These are phyloP conservation scores for Silene conica DNA, from an alignment of 148 eudicot species.

Conservation along the genomic window DNA sequence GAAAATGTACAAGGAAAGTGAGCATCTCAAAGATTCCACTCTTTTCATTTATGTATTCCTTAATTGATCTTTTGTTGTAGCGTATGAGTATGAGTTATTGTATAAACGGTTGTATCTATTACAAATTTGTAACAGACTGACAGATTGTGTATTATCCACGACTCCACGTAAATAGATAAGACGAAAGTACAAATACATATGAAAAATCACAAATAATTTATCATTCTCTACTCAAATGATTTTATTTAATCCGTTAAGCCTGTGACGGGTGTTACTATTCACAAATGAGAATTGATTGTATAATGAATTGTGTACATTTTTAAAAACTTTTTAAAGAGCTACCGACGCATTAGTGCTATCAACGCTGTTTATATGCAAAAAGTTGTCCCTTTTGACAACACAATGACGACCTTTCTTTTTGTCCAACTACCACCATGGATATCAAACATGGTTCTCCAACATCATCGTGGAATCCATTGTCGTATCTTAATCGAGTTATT, in stretches of 20 bases:
- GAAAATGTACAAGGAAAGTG: neutral
- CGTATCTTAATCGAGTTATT: neutral
- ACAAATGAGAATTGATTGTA: no score
- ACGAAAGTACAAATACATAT: no score
- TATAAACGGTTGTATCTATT: no score
- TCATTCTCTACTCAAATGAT: no score
- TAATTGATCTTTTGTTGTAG: neutral
- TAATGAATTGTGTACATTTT: neutral
- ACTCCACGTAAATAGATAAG: no score
- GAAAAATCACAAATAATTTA: no score
- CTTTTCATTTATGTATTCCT: neutral
- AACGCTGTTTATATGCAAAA: conserved; percentile 16
- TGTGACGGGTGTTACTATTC: no score
- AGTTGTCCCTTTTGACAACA: conserved; percentile 8
- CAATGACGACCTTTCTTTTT: conserved; percentile 8
- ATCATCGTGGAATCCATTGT: neutral
- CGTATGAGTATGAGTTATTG: no score
- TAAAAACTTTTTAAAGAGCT: neutral
- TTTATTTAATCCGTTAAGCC: no score
- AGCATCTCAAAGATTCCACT: conserved; percentile 15
- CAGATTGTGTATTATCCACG: no score
- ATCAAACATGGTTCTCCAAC: no score
- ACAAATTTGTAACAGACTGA: no score
- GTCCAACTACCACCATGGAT: conserved; percentile 4
- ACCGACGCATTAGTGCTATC: conserved; percentile 13